Evolutionary conservation across 768 basidiomycete genomes (phyloP), one percentile per base, ranked within the genome.

Genomic region (Glaciozyma martinii): DNA sequence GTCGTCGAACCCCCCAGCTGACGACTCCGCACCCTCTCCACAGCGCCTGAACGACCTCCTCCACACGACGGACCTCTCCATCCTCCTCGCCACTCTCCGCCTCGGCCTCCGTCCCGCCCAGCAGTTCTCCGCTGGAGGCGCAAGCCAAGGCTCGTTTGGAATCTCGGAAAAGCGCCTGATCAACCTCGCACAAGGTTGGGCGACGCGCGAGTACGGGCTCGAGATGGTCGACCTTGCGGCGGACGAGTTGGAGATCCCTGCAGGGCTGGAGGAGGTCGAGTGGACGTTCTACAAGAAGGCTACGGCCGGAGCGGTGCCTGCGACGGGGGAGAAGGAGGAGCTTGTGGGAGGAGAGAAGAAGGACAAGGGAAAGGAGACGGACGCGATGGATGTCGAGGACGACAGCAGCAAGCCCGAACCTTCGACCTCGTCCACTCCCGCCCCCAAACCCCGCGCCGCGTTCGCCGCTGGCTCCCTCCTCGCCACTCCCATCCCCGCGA

Each of bases 31-130:
- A 21, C 13, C 37, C 21, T 19, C 23, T 33, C 47, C 72, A 21
- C 74, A 99, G 94, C 88, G 92, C 66, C 79, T 97, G 69, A 90
- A 89, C 76, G 86, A 87, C 74, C 80, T 99, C 42, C 81, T 98
- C 68, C 85, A 84, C 73, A 89, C 90, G 10, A 86, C 86, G 32
- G 94, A 98, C 78, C 80, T 95, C 66, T 90, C 95, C 74, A 81
- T 98, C 52, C 81, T 98, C 50, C 83, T 90, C 61, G 79, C 88
- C 40, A 82, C 90, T 42, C 80, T 98, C 65, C 87, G 88, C 71
- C 82, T 97, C 54, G 80, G 95, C 56, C 83, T 97, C 33, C 87
- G 95, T 40, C 93, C 94, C 3, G 86, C 90, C 6, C 93, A 97
- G 74, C 93, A 97, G 75, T 98, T 95, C 76, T 91, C 89, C 12